Conservation (phyloP, 2,329 filamentous ascomycete species). For the Penicillium brasilianum region DNA sequence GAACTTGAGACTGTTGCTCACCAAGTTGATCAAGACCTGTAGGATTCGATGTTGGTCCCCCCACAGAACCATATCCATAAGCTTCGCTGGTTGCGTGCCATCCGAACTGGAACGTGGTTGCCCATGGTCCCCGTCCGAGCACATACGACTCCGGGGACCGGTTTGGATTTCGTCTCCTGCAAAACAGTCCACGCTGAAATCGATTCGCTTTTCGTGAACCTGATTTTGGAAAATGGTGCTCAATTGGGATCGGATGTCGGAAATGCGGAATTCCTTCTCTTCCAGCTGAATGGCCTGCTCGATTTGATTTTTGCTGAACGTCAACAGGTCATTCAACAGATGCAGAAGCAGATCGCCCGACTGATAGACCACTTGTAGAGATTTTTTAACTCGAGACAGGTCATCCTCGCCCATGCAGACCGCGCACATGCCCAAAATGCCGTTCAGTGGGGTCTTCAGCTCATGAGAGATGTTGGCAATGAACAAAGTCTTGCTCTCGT, state of each 20-base stretch:
- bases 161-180: slow-evolving; percentile 50
- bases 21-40: slow-evolving; percentile 79
- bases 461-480: slow-evolving; percentile 88
- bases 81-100: slow-evolving; percentile 67
- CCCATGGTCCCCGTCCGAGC: slow-evolving; percentile 25
- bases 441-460: slow-evolving; percentile 89
- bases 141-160: slow-evolving; percentile 22
- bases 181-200: slow-evolving; percentile 74
- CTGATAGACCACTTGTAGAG: slow-evolving; percentile 85
- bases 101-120: slow-evolving; percentile 60
- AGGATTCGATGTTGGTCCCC: slow-evolving; percentile 91
- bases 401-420: slow-evolving; percentile 93
- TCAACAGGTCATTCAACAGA: slow-evolving; percentile 84
- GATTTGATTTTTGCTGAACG: slow-evolving; percentile 94
- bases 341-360: slow-evolving; percentile 84
- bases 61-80: slow-evolving; percentile 87
- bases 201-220: slow-evolving; percentile 77
- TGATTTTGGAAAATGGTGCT: slow-evolving; percentile 89
- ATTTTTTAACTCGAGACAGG: slow-evolving; percentile 75
- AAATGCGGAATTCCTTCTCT: slow-evolving; percentile 81
- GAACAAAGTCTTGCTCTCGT: slow-evolving; percentile 93
- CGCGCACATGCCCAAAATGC: slow-evolving; percentile 89
- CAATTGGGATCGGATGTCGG: slow-evolving; percentile 83
- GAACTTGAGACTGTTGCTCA: slow-evolving; percentile 91
- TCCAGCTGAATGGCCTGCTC: slow-evolving; percentile 82